Base-by-base conservation (phyloP, 306 rosid genomes). In the Malus orientalis region DNA sequence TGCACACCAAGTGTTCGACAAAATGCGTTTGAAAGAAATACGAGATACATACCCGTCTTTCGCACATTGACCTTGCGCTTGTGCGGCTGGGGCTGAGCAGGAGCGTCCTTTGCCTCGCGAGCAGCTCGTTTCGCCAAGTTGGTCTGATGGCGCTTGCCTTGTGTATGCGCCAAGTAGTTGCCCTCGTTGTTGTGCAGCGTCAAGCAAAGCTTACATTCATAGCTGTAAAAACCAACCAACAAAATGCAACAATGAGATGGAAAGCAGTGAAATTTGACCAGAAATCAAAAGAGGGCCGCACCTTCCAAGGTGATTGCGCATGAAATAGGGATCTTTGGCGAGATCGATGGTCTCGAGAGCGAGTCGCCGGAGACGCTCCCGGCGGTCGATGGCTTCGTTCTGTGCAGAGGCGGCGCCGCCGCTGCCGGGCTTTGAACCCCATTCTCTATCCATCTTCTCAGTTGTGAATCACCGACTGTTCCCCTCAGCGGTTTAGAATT, bases 401-500 rank as follows among this genome's bases (percentile, higher is more conserved):
- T 95, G 99, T 18, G 97, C 97, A 62, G 97, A 76, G 83, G 99
- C 97, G 4, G 97, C 97, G 29, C 97, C 99, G 11, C 99, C 99
- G 77, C 97, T 95, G 15, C 99, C 97, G 2, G 99, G 99, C 85
- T 92, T 95, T n/a, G 97, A 92, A 57, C 97, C 99, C 97, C 99
- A 95, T 14, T 90, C 99, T n/a, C 98, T 87, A 80, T 96, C 99
- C 99, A 95, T 45, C 25, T 38, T 38, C 42, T 38, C 42, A 38
- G 42, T 6, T 38, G 42, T 38, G 42, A 38, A 38, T 38, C 42
- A 38, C 42, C 42, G 2, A 7, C 42, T 38, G 2, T 38, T 38
- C 42, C 40, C 42, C 42, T 38, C 42, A 38, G 42, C 0, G 2
- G 42, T 38, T 38, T 38, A 1, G 42, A 38, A 7, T 38, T 6